phyloP scores from a whole-genome alignment of 306 rosid genomes.

The Trifolium subterraneum region DNA sequence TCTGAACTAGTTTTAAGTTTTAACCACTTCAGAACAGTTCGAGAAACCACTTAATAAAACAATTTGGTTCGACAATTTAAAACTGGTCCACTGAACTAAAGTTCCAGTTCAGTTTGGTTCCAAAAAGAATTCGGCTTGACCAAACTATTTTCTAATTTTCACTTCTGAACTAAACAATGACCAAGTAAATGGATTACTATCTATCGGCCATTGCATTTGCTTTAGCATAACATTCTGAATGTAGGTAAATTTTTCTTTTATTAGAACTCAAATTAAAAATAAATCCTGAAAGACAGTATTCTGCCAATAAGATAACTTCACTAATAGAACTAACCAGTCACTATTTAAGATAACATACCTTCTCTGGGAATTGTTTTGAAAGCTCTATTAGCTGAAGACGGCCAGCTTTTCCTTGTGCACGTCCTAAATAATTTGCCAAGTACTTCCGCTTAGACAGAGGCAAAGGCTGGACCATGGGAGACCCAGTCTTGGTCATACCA shows the following conservation, averaged over 20 bases:
- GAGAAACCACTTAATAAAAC: background rate
- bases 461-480: slow-evolving; percentile 64
- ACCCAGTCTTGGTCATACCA: slow-evolving; percentile 64
- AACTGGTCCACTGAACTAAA: background rate
- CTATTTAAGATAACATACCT: slow-evolving; percentile 58
- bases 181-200: slow-evolving; percentile 24
- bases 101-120: background rate
- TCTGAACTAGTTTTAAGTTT: background rate
- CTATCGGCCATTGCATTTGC: slow-evolving; percentile 13
- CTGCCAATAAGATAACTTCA: slow-evolving; percentile 18
- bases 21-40: background rate
- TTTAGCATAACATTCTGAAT: slow-evolving; percentile 16
- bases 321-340: slow-evolving; percentile 26
- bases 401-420: slow-evolving; percentile 93
- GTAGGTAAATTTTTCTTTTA: background rate
- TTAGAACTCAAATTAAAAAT: slow-evolving; percentile 7
- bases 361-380: slow-evolving; percentile 76
- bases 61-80: background rate
- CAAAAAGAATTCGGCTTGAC: background rate
- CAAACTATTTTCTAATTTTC: background rate
- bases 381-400: slow-evolving; percentile 87
- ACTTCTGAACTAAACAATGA: background rate
- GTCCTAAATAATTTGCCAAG: slow-evolving; percentile 92
- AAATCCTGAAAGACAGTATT: slow-evolving; percentile 2
- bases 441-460: slow-evolving; percentile 83